Conservation (phyloP, 2,329 filamentous ascomycete species). For the Diaporthe citri region DNA sequence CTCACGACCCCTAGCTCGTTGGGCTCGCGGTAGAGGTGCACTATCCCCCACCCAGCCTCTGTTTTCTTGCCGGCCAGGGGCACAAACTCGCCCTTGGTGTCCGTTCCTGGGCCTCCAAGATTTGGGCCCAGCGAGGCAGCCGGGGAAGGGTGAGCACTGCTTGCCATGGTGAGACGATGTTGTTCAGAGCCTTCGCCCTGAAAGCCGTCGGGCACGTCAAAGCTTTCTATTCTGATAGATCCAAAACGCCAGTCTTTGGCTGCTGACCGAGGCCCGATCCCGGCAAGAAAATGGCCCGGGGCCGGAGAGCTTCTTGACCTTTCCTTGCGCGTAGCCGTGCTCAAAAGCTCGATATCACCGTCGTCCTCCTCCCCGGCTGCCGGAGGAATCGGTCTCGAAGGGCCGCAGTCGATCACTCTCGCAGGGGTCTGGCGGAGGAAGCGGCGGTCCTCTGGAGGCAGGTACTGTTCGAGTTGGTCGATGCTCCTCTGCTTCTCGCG, state of each 20-base stretch:
- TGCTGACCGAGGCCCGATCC: conserved; percentile 62
- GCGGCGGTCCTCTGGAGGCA: conserved; percentile 39
- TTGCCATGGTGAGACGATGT: conserved; percentile 40
- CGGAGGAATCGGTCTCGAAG: conserved; percentile 51
- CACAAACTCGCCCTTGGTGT: conserved; percentile 85
- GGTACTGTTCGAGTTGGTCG: conserved; percentile 37
- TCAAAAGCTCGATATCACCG: conserved; percentile 54
- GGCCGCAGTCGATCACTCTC: conserved; percentile 64
- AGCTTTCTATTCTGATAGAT: conserved; percentile 81
- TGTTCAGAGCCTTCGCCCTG: conserved; percentile 47
- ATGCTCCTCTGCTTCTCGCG: conserved; percentile 39
- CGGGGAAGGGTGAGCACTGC: conserved; percentile 42
- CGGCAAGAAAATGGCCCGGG: conserved; percentile 55
- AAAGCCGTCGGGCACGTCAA: conserved; percentile 72
- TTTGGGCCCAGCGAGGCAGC: conserved; percentile 63
- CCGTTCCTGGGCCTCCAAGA: conserved; percentile 72
- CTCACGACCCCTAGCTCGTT: conserved; percentile 66
- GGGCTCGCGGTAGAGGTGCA: conserved; percentile 91
- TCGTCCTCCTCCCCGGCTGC: conserved; percentile 41
- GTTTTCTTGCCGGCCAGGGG: conserved; percentile 79
- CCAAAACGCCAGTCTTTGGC: conserved; percentile 84
- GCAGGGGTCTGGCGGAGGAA: conserved; percentile 40
- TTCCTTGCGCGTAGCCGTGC: conserved; percentile 56
- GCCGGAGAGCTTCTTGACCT: conserved; percentile 57
- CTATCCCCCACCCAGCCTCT: conserved; percentile 90